Evolutionary conservation across 73 alveolate genomes (phyloP).

Genomic region (Tetrahymena thermophila): DNA sequence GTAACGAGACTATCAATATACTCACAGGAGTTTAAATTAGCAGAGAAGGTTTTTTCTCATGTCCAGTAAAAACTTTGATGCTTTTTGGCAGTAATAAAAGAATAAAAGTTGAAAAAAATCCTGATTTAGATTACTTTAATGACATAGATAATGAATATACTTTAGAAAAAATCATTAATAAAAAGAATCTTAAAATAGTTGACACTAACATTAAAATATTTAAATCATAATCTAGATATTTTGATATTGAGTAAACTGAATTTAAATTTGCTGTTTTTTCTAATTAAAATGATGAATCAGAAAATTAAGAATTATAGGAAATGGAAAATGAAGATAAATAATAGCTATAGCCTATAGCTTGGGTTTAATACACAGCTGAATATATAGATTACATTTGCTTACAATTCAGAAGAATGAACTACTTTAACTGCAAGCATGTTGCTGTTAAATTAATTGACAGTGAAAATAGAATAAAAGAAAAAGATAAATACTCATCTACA

Average conservation of each 20-base stretch:
- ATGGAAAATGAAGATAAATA: not conserved
- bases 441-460: not conserved
- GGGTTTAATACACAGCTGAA: not conserved
- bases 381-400: not conserved
- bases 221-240: not conserved
- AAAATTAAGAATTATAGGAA: not conserved
- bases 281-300: not conserved
- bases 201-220: not conserved
- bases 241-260: not conserved
- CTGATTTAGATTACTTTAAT: not conserved
- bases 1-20: not conserved
- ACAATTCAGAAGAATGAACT: not conserved
- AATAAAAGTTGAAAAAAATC: not conserved
- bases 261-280: not conserved
- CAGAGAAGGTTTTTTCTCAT: conserved; percentile 23
- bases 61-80: conserved; percentile 18
- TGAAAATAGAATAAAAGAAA: not conserved
- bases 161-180: not conserved
- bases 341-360: not conserved
- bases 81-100: not conserved
- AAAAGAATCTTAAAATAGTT: not conserved
- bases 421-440: not conserved
- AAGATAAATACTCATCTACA: not conserved
- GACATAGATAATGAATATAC: not conserved
- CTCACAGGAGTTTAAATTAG: conserved; percentile 1